These are phyloP conservation scores for Neostapfia colusana DNA, from an alignment of 176 grass and related monocot genomes.

Conservation along the genomic window DNA sequence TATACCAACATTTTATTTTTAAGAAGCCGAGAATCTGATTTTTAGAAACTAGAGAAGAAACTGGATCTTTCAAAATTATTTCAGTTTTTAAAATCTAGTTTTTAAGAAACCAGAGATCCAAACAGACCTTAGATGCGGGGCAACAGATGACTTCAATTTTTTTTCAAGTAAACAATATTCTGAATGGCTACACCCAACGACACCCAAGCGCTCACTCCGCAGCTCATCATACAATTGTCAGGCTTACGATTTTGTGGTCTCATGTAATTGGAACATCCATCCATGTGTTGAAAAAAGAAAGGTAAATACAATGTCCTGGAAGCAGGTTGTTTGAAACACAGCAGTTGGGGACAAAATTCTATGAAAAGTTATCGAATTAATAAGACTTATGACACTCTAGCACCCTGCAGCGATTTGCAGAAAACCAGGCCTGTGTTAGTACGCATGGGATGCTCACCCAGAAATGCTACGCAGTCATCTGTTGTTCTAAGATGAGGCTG, in stretches of 20 bases:
- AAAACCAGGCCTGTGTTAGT: constrained; percentile 63
- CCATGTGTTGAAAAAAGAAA: not conserved
- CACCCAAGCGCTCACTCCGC: not conserved
- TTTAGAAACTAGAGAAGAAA: too few relatives aligned
- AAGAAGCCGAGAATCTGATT: too few relatives aligned
- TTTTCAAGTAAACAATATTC: not conserved
- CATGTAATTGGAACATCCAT: not conserved
- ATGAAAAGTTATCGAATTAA: not conserved
- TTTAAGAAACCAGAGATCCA: too few relatives aligned
- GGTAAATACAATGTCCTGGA: not conserved
- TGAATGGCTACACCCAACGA: not conserved
- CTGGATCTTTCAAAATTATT: too few relatives aligned
- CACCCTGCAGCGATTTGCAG: constrained; percentile 77
- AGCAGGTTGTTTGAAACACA: not conserved
- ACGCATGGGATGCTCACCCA: constrained; percentile 62
- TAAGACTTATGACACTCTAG: constrained; percentile 69
- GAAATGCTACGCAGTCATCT: constrained; percentile 57
- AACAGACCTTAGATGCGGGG: too few relatives aligned
- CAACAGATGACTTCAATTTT: too few relatives aligned
- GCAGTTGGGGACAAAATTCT: not conserved
- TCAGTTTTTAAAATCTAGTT: too few relatives aligned
- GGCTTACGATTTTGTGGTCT: not conserved
- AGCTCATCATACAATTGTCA: not conserved
- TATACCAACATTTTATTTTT: too few relatives aligned
- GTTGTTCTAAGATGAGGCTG: constrained; percentile 85